Conservation (phyloP, 1,284 basidiomycete genomes). For the Cryptococcus maquisensis region DNA sequence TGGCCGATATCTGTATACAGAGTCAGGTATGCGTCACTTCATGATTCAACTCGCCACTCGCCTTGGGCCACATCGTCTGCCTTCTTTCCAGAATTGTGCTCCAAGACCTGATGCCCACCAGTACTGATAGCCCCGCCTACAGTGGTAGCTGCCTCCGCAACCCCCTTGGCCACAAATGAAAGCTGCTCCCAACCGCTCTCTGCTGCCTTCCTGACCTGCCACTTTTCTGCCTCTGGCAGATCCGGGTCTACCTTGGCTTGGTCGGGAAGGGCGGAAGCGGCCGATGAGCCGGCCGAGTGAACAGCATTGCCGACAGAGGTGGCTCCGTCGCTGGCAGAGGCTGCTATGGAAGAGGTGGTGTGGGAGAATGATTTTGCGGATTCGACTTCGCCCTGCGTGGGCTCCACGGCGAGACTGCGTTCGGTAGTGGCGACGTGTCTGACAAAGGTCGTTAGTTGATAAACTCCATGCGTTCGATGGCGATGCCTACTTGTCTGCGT, state of each 20-base stretch:
- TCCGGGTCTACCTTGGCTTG: constrained; percentile 5
- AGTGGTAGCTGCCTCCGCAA: constrained; percentile 32
- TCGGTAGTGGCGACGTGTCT: constrained; percentile 26
- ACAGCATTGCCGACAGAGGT: constrained; percentile 19
- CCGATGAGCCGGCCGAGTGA: constrained; percentile 31
- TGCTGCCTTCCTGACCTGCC: constrained; percentile 25
- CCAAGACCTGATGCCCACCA: constrained; percentile 37
- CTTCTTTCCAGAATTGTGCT: constrained; percentile 34
- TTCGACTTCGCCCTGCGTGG: constrained; percentile 11
- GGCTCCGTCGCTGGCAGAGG: constrained; percentile 22
- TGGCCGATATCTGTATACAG: constrained; percentile 31
- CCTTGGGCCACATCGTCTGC: constrained; percentile 35
- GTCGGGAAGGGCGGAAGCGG: constrained; percentile 25
- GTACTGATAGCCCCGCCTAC: constrained; percentile 36
- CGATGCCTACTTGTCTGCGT: constrained; percentile 32
- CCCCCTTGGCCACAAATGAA: constrained; percentile 37
- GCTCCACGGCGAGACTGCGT: constrained; percentile 23
- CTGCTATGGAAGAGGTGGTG: constrained; percentile 20
- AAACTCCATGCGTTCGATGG: neutral
- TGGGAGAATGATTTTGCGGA: constrained; percentile 10
- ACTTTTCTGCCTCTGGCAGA: constrained; percentile 22
- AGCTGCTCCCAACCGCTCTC: constrained; percentile 42
- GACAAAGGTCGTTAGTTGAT: neutral
- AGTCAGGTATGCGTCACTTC: neutral
- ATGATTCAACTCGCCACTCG: constrained; percentile 14